Evolutionary conservation across 179 eudicot genomes (phyloP).

Genomic region (Sideroxylon spinosum): DNA sequence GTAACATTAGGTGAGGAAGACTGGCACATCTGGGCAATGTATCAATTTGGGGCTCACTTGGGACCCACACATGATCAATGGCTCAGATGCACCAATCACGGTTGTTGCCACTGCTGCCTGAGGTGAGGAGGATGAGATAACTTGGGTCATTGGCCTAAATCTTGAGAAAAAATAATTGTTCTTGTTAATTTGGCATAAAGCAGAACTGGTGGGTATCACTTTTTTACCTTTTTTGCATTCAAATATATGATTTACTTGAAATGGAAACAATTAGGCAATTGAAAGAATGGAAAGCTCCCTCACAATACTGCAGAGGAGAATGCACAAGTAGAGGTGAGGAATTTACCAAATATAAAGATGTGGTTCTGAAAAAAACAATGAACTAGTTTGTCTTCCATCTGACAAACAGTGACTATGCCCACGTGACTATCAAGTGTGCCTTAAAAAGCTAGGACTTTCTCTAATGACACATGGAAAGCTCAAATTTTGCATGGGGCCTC

Average conservation of each 20-base stretch:
- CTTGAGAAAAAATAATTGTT: background rate
- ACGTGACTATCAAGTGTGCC: constrained; percentile 10
- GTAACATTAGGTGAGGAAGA: background rate
- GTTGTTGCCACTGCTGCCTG: no score
- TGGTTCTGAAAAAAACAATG: background rate
- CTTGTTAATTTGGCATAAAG: background rate
- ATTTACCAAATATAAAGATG: background rate
- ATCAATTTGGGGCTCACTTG: no score
- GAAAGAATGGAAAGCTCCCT: background rate
- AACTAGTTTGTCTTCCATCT: constrained; percentile 9
- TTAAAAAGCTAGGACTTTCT: background rate
- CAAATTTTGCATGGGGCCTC: constrained; percentile 9
- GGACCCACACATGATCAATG: no score
- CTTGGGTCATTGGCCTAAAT: background rate
- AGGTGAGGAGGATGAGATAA: background rate
- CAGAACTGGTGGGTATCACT: background rate
- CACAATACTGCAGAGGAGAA: background rate
- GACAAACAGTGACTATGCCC: background rate
- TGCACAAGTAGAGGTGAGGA: background rate
- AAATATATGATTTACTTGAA: background rate
- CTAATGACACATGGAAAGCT: background rate
- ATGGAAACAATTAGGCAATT: background rate
- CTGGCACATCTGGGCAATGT: no score
- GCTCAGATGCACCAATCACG: no score
- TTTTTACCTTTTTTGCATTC: background rate